Base-by-base conservation (phyloP, 495 filamentous ascomycete species). In the Diplogelasinospora grovesii region DNA sequence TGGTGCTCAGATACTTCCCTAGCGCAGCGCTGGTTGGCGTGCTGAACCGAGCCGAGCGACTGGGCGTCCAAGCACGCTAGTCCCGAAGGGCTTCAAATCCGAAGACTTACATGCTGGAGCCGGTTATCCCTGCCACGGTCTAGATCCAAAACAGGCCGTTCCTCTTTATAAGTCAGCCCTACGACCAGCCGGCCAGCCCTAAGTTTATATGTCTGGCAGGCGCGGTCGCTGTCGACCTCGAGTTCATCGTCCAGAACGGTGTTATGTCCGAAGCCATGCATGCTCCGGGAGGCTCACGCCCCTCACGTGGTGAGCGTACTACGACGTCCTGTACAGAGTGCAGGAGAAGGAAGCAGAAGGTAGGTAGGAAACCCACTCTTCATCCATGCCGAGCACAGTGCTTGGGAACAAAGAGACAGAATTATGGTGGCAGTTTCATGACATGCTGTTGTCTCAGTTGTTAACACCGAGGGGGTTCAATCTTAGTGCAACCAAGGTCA, bases 321-420 rank as follows among this genome's bases (percentile, higher is more conserved):
- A 63, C 61, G 14, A 64, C 61, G n/a, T 63, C 59, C 18, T 66
- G 63, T 42, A 46, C 48, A 1, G 63, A 66, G 45, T 66, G 63
- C 29, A 53, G 63, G 33, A 41, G 63, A 35, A 48, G 63, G 45
- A 66, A 66, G 37, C 63, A 66, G 37, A 64, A 58, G 59, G 63
- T 66, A 48, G 19, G 42, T 22, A 31, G 20, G 14, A 8, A 33
- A 16, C 15, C 20, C 16, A 14, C 29, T 38, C 24, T 14, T 38
- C 18, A n/a, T n/a, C n/a, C n/a, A n/a, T n/a, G n/a, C n/a, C n/a
- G n/a, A n/a, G n/a, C n/a, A n/a, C n/a, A n/a, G n/a, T n/a, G n/a
- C n/a, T n/a, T n/a, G n/a, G n/a, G n/a, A n/a, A n/a, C n/a, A n/a
- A n/a, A n/a, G n/a, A n/a, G n/a, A n/a, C n/a, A n/a, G n/a, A n/a